Evolutionary conservation across 1,284 basidiomycete species (phyloP).

Genomic region (Malassezia cuniculi): DNA sequence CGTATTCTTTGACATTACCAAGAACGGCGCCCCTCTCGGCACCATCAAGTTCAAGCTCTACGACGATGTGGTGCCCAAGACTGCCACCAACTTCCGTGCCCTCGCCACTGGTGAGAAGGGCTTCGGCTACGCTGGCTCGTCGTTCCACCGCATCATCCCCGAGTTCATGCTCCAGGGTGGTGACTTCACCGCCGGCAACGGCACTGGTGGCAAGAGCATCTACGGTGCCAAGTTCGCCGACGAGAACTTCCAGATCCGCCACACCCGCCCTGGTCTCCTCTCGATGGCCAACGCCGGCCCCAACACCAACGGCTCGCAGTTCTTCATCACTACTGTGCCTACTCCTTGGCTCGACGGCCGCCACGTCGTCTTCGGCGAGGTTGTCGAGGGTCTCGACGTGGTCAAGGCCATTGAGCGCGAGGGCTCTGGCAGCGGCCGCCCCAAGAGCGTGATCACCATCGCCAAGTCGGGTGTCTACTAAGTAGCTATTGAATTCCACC

Average conservation of each 20-base stretch:
- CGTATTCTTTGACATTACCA: slow-evolving; percentile 60
- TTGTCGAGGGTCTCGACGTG: slow-evolving; percentile 30
- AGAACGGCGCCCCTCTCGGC: slow-evolving; percentile 45
- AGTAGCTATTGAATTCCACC: slow-evolving; percentile 12
- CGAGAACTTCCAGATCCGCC: slow-evolving; percentile 33
- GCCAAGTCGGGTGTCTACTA: slow-evolving; percentile 39
- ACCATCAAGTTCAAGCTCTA: slow-evolving; percentile 40
- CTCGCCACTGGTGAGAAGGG: slow-evolving; percentile 62
- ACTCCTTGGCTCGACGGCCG: slow-evolving; percentile 56
- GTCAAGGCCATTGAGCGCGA: slow-evolving; percentile 40
- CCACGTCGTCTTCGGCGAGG: slow-evolving; percentile 36
- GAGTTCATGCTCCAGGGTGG: slow-evolving; percentile 59
- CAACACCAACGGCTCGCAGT: slow-evolving; percentile 39
- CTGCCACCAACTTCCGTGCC: slow-evolving; percentile 44
- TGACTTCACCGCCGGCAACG: slow-evolving; percentile 53
- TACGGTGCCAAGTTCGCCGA: slow-evolving; percentile 41
- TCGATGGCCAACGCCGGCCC: slow-evolving; percentile 28
- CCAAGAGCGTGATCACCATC: slow-evolving; percentile 36
- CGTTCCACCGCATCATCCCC: slow-evolving; percentile 54
- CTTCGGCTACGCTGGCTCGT: slow-evolving; percentile 59
- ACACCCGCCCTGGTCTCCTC: slow-evolving; percentile 25
- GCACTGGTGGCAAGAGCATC: slow-evolving; percentile 45
- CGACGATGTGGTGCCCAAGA: slow-evolving; percentile 31
- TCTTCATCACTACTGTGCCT: slow-evolving; percentile 42
- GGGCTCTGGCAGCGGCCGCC: slow-evolving; percentile 33